Evolutionary conservation across 2,329 filamentous ascomycete genomes (phyloP).

Genomic region (Aspergillus floridensis): DNA sequence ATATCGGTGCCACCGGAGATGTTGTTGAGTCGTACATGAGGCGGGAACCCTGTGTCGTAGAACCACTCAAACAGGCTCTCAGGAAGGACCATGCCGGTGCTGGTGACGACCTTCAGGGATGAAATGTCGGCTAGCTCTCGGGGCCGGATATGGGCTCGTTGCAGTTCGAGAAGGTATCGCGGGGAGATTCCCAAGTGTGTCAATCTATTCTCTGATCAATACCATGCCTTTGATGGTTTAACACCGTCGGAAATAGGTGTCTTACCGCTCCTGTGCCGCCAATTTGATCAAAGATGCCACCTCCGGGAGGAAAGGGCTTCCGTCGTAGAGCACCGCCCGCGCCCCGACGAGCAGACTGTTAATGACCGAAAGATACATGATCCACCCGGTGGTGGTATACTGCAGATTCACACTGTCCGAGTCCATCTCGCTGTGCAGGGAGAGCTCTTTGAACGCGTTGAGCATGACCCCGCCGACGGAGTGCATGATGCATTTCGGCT

Average conservation of each 20-base stretch:
- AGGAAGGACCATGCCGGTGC: constrained; percentile 79
- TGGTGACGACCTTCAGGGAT: constrained; percentile 60
- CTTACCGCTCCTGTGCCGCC: constrained; percentile 34
- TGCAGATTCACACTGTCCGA: constrained; percentile 51
- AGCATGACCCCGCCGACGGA: constrained; percentile 47
- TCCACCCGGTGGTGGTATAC: constrained; percentile 76
- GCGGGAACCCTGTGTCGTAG: constrained; percentile 69
- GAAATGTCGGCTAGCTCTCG: constrained; percentile 62
- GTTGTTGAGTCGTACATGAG: constrained; percentile 65
- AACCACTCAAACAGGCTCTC: constrained; percentile 78
- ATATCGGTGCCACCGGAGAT: constrained; percentile 78
- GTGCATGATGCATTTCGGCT: constrained; percentile 83
- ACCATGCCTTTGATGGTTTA: background rate
- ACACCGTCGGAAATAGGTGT: no score
- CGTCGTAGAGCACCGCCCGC: constrained; percentile 72
- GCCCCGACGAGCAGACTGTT: constrained; percentile 59
- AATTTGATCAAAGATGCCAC: constrained; percentile 62
- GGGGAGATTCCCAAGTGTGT: constrained; percentile 75
- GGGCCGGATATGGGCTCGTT: constrained; percentile 62
- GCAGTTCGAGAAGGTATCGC: constrained; percentile 71
- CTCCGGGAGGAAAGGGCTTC: constrained; percentile 73
- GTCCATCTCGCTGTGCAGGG: constrained; percentile 50
- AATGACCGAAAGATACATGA: constrained; percentile 74
- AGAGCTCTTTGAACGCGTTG: constrained; percentile 57
- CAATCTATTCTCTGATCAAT: constrained; percentile 41